Evolutionary conservation across 805 yeast genomes (phyloP).

Genomic region (Vanderwaltozyma verrucispora): DNA sequence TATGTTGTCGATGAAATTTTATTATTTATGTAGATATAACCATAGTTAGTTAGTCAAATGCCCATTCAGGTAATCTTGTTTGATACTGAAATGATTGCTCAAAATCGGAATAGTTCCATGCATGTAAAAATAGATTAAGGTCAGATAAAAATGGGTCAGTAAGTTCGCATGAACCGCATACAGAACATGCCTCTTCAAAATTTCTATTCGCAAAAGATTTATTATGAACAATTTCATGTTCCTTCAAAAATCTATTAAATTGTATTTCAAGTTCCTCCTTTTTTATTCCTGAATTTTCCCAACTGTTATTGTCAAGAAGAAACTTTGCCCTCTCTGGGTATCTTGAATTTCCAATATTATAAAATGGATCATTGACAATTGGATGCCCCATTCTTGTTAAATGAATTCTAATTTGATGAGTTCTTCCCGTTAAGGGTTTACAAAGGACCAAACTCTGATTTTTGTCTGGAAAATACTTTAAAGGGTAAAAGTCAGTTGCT

Average conservation of each 20-base stretch:
- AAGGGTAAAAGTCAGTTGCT: conserved; percentile 51
- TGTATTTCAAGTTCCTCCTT: conserved; percentile 4
- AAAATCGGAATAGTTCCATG: conserved; percentile 29
- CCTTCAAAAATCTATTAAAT: conserved; percentile 15
- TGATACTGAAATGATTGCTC: conserved; percentile 29
- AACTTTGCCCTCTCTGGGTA: conserved; percentile 20
- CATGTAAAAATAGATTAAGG: conserved; percentile 25
- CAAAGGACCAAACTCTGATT: conserved; percentile 58
- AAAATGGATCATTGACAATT: conserved; percentile 83
- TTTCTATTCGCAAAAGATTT: background rate
- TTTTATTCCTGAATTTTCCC: conserved; percentile 9
- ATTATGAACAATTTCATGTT: conserved; percentile 30
- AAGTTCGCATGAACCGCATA: conserved; percentile 18
- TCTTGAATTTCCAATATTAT: conserved; percentile 13
- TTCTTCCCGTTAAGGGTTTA: conserved; percentile 84
- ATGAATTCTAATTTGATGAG: conserved; percentile 93
- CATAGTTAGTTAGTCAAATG: too few species aligned
- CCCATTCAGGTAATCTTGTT: conserved; percentile 41
- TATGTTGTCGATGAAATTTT: too few species aligned
- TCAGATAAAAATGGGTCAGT: conserved; percentile 19
- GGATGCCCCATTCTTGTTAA: conserved; percentile 78
- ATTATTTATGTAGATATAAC: too few species aligned
- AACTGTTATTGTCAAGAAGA: conserved; percentile 9
- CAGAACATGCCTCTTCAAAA: conserved; percentile 8
- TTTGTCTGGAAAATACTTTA: conserved; percentile 45